phyloP scores from a whole-genome alignment of 2,329 filamentous ascomycete genomes.

The Penicillium sp. region DNA sequence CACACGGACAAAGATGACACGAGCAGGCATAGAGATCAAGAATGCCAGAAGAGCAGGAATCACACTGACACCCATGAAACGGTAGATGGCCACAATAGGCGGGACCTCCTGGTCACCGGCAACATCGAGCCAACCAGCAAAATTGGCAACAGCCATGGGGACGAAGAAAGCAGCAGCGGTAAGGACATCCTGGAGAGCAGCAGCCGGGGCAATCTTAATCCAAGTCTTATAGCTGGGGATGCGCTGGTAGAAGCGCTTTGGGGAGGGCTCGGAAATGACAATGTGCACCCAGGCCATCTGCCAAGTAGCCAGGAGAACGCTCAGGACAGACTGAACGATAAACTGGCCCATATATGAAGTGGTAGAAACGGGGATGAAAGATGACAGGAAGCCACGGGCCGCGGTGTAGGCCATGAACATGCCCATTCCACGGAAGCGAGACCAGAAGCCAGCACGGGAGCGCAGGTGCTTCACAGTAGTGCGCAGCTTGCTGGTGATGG shows the following conservation, averaged over 20 bases:
- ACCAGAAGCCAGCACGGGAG: slow-evolving; percentile 61
- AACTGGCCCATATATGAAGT: slow-evolving; percentile 45
- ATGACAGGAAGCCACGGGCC: slow-evolving; percentile 47
- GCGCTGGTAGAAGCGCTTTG: slow-evolving; percentile 65
- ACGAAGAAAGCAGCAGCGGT: slow-evolving; percentile 48
- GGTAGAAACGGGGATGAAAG: slow-evolving; percentile 34
- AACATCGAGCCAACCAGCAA: slow-evolving; percentile 43
- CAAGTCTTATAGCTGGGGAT: slow-evolving; percentile 67
- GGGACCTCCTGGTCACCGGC: slow-evolving; percentile 37
- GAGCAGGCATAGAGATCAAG: slow-evolving; percentile 70
- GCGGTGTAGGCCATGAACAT: slow-evolving; percentile 52
- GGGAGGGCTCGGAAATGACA: slow-evolving; percentile 70
- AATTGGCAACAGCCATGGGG: slow-evolving; percentile 48
- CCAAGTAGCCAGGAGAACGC: slow-evolving; percentile 65
- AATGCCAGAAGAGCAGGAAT: slow-evolving; percentile 53
- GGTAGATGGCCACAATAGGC: slow-evolving; percentile 40
- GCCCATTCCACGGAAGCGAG: slow-evolving; percentile 68
- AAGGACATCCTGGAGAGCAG: slow-evolving; percentile 60
- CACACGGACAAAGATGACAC: slow-evolving; percentile 75
- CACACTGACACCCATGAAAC: slow-evolving; percentile 33
- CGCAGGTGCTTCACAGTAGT: slow-evolving; percentile 62
- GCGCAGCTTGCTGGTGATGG: slow-evolving; percentile 62
- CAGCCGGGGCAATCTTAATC: slow-evolving; percentile 68
- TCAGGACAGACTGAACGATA: slow-evolving; percentile 57
- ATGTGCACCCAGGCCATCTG: slow-evolving; percentile 81